A percentile compares a stretch with the other conserved stretches of the same genome.
These are phyloP conservation scores for Smittium culicis DNA, from an alignment of 371 early-diverging fungal species.

Conservation along the genomic window DNA sequence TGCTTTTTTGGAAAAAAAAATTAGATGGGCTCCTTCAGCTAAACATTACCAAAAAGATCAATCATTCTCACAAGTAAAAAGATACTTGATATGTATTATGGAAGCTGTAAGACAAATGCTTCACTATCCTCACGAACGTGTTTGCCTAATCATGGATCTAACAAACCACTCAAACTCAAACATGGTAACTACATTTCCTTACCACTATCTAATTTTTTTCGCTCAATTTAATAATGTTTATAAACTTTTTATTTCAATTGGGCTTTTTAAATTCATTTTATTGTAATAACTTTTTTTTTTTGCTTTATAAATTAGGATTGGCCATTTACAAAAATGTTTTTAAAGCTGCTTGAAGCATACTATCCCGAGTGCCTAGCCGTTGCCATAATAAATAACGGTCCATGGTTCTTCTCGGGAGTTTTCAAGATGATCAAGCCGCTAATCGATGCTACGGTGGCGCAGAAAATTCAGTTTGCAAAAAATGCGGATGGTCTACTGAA, in stretches of 20 bases:
- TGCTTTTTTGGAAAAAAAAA: not conserved
- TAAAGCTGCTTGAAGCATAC: conserved; percentile 65
- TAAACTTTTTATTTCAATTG: not conserved
- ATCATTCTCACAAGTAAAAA: conserved; percentile 31
- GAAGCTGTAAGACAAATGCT: conserved; percentile 67
- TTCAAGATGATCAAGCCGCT: conserved; percentile 68
- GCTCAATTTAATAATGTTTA: not conserved
- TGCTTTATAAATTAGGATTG: too few relatives aligned
- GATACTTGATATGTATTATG: conserved; percentile 60
- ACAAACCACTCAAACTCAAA: conserved; percentile 61
- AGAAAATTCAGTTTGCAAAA: conserved; percentile 71
- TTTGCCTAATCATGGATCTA: conserved; percentile 72
- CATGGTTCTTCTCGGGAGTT: conserved; percentile 73
- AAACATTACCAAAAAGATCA: conserved; percentile 39
- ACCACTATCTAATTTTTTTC: not conserved
- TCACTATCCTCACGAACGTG: conserved; percentile 57
- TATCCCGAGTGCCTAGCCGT: conserved; percentile 82
- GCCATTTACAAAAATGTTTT: conserved; percentile 61
- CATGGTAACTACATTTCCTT: conserved; percentile 37
- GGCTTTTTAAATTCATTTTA: not conserved
- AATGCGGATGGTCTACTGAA: conserved; percentile 42
- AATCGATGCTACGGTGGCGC: conserved; percentile 80
- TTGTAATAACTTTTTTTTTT: conserved; percentile 12
- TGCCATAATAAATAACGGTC: conserved; percentile 64
- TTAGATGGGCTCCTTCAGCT: conserved; percentile 46